Conservation (phyloP, 257 asterid genomes). For the Craterostigma plantagineum region DNA sequence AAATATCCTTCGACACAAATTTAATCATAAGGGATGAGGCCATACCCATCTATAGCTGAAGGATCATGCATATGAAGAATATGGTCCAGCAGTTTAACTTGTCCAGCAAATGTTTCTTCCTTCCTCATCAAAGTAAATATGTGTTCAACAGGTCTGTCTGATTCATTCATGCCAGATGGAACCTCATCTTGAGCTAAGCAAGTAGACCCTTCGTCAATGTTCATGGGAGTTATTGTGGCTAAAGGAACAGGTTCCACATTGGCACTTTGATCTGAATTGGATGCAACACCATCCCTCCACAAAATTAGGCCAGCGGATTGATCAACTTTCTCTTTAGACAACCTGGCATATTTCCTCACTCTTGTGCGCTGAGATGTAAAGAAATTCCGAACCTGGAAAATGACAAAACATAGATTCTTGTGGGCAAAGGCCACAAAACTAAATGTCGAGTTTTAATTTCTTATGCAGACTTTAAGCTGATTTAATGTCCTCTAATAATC, state of each 20-base stretch:
- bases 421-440: not conserved
- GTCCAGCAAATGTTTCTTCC: constrained; percentile 84
- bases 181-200: constrained; percentile 32
- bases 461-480: too few relatives aligned
- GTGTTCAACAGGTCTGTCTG: constrained; percentile 49
- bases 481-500: not conserved
- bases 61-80: constrained; percentile 54
- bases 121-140: constrained; percentile 64
- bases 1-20: too few relatives aligned
- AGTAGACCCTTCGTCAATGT: constrained; percentile 41
- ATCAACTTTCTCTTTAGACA: constrained; percentile 47
- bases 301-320: constrained; percentile 23
- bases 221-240: constrained; percentile 30
- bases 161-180: constrained; percentile 35
- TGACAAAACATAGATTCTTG: constrained; percentile 5
- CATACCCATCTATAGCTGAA: constrained; percentile 58
- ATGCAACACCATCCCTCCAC: constrained; percentile 21
- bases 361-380: constrained; percentile 63
- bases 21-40: not conserved
- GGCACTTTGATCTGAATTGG: constrained; percentile 21
- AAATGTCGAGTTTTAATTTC: too few relatives aligned
- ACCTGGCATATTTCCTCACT: constrained; percentile 61
- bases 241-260: constrained; percentile 51
- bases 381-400: constrained; percentile 67
- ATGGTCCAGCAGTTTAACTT: constrained; percentile 80